Base-by-base conservation (phyloP, 441 rosid species). In the Adansonia madagascariensis region DNA sequence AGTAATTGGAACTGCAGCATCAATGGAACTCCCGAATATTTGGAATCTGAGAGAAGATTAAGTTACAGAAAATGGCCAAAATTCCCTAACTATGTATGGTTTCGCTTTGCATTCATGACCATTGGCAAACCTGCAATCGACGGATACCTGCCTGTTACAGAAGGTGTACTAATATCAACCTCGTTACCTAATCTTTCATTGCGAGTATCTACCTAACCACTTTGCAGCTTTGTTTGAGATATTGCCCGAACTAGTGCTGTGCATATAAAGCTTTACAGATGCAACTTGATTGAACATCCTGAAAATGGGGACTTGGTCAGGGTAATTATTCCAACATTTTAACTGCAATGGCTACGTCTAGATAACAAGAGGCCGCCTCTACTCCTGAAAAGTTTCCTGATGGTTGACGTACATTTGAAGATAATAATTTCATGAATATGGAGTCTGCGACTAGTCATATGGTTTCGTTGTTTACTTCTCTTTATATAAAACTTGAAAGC, bases 1-100 rank as follows among this genome's bases (percentile, higher is more conserved):
- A 79, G 71, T 94, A 79, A 79, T 92, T 74, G 98, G 98, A 78
- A 91, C 97, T 11, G 97, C 98, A 10, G 97, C 99, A 76, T 92
- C 97, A 59, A 85, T 57, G 84, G 93, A 94, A 67, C 98, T 95
- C 68, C 79, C 89, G 59, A 83, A 80, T 46, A 92, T 94, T 82
- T 92, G 97, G 95, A 91, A 91, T 74, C 88, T 86, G 72, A 91
- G 95, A 80, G 98, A 94, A 79, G 88, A 87, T 75, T 83, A 91
- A 66, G 74, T 91, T 1, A 91, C 90, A 84, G 92, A 91, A 81
- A 90, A 80, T 83, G 97, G 89, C 55, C 73, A 69, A 3, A 71
- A 86, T 56, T 79, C 92, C 0, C 17, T 87, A 88, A 84, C 80
- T 93, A 57, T 91, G 93, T 27, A 27, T 1, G 31, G 31, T 27